These are phyloP conservation scores for Boletus tylopilopsis DNA, from an alignment of 768 basidiomycete genomes.

Conservation along the genomic window DNA sequence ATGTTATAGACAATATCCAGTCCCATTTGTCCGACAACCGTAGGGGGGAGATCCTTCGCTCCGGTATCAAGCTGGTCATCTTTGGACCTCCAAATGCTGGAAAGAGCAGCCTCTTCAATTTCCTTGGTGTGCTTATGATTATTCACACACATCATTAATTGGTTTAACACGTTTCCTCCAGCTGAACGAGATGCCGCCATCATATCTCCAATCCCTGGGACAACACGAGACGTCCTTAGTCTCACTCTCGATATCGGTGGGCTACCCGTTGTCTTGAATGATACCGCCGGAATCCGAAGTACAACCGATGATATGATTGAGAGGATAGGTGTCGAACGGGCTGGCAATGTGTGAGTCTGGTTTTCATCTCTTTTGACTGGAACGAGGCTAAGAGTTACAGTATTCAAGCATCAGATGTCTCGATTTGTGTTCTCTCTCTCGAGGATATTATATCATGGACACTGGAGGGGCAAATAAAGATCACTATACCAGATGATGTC, in stretches of 20 bases:
- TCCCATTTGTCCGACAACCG: constrained; percentile 64
- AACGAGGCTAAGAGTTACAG: constrained; percentile 35
- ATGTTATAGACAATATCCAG: constrained; percentile 50
- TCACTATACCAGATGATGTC: constrained; percentile 46
- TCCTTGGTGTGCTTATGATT: constrained; percentile 50
- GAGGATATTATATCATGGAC: constrained; percentile 36
- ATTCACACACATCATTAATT: no score
- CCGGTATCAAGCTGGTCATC: constrained; percentile 79
- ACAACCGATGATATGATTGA: constrained; percentile 69
- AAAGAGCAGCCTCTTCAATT: constrained; percentile 88
- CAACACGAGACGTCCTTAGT: constrained; percentile 84
- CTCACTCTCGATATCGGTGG: constrained; percentile 87
- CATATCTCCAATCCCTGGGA: constrained; percentile 83
- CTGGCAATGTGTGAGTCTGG: constrained; percentile 55
- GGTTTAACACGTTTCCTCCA: constrained; percentile 26
- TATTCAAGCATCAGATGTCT: constrained; percentile 62
- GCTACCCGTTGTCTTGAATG: constrained; percentile 72
- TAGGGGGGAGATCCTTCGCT: constrained; percentile 78
- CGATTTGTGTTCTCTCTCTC: constrained; percentile 79
- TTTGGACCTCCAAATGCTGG: constrained; percentile 93
- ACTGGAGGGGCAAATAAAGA: not conserved
- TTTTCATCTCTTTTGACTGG: not conserved
- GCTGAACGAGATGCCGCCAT: constrained; percentile 88
- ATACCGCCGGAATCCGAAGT: constrained; percentile 80
- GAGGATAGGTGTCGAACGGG: constrained; percentile 75